Conservation (phyloP, 108 stramenopile genomes). For the Stephanodiscus triporus region DNA sequence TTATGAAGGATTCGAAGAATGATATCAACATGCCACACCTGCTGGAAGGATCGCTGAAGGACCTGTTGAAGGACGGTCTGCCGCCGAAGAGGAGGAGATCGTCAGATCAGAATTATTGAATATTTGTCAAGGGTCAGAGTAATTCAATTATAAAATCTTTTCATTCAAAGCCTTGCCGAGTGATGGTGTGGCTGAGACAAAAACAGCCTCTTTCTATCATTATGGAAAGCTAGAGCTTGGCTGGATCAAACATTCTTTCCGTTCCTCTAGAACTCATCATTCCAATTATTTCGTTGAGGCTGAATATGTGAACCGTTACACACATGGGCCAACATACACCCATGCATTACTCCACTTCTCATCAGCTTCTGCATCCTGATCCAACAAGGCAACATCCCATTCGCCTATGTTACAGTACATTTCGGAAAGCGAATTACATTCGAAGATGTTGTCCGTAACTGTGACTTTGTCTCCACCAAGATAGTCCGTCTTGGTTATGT, state of each 20-base stretch:
- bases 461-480: constrained; percentile 4
- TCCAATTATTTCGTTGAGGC: no score
- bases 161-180: neutral
- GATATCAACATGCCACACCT: neutral
- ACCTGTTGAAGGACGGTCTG: constrained; percentile 6
- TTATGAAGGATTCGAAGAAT: constrained; percentile 11
- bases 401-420: constrained; percentile 19
- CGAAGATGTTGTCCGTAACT: constrained; percentile 8
- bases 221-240: neutral
- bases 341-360: constrained; percentile 10
- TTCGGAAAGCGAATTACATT: neutral
- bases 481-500: constrained; percentile 8
- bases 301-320: neutral
- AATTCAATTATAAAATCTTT: neutral
- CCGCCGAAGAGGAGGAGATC: constrained; percentile 10
- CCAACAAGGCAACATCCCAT: constrained; percentile 12
- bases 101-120: constrained; percentile 5
- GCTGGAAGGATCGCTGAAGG: constrained; percentile 11
- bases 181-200: no score
- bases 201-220: neutral
- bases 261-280: no score
- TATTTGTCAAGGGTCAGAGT: neutral
- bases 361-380: neutral
- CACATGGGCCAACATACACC: constrained; percentile 8
- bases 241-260: neutral